phyloP scores from a whole-genome alignment of 108 stramenopile genomes.

The Fragilariopsis cylindrus region DNA sequence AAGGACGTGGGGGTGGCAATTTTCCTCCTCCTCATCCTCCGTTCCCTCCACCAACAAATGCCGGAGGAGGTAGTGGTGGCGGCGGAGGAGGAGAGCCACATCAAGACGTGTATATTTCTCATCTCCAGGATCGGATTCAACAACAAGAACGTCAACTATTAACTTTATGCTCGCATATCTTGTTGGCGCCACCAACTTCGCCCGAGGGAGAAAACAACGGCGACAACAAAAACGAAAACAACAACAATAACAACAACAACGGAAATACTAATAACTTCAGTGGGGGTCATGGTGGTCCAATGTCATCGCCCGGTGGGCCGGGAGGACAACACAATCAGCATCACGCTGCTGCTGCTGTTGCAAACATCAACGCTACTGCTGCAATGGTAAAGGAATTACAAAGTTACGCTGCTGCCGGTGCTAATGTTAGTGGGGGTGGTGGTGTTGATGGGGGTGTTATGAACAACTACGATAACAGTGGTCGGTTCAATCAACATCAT shows the following conservation, averaged over 20 bases:
- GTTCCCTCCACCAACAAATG: neutral
- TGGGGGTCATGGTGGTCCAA: neutral
- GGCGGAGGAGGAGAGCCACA: neutral
- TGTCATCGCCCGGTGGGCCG: neutral
- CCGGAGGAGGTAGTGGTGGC: neutral
- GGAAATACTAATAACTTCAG: too few relatives aligned
- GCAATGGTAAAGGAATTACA: slow-evolving; percentile 5
- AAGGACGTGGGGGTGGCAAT: neutral
- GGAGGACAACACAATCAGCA: neutral
- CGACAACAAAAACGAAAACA: neutral
- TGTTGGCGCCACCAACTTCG: neutral
- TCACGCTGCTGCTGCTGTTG: slow-evolving; percentile 2
- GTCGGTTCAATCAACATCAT: neutral
- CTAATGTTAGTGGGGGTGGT: neutral
- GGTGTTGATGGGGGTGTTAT: neutral
- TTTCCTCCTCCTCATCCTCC: neutral
- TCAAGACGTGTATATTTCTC: slow-evolving; percentile 10
- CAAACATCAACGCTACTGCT: slow-evolving; percentile 7
- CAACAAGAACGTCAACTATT: slow-evolving; percentile 17
- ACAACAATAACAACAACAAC: neutral
- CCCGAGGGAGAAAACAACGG: neutral
- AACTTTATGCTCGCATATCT: slow-evolving; percentile 10
- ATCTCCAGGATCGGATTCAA: slow-evolving; percentile 12
- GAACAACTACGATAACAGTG: too few relatives aligned
- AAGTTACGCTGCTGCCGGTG: neutral